phyloP scores from a whole-genome alignment of 73 alveolate species.

The Effrenium voratum region DNA sequence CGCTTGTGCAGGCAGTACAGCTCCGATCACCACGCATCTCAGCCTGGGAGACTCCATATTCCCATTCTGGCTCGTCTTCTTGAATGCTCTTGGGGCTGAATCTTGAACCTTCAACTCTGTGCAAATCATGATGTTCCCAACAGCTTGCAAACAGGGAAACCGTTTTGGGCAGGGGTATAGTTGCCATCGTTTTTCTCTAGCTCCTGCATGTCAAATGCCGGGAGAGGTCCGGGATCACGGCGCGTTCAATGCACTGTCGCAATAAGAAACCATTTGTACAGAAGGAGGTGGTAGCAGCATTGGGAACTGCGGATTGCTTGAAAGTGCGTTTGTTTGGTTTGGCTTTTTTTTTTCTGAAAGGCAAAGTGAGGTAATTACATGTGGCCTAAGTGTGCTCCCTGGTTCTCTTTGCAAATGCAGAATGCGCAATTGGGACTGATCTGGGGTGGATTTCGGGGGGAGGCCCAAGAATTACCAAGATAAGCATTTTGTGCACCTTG shows the following conservation, averaged over 20 bases:
- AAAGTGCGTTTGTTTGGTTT: not conserved
- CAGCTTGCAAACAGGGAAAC: too few species aligned
- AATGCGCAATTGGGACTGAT: not conserved
- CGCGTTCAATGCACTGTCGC: too few species aligned
- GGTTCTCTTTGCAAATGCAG: not conserved
- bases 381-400: not conserved
- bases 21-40: constrained; percentile 65
- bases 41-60: too few species aligned
- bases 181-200: too few species aligned
- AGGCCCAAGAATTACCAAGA: not conserved
- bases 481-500: not conserved
- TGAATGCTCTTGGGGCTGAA: not conserved
- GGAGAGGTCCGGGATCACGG: too few species aligned
- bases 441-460: not conserved
- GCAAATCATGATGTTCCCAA: not conserved
- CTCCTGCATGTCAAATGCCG: too few species aligned
- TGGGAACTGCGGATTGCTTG: too few species aligned
- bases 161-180: not conserved
- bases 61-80: too few species aligned
- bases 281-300: too few species aligned
- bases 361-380: not conserved
- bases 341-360: not conserved
- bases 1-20: constrained; percentile 83
- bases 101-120: not conserved
- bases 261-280: too few species aligned